A percentile compares a stretch with the other conserved stretches of the same genome.
Conservation (phyloP, 352 stramenopile species). For the Globisporangium echinulatum region DNA sequence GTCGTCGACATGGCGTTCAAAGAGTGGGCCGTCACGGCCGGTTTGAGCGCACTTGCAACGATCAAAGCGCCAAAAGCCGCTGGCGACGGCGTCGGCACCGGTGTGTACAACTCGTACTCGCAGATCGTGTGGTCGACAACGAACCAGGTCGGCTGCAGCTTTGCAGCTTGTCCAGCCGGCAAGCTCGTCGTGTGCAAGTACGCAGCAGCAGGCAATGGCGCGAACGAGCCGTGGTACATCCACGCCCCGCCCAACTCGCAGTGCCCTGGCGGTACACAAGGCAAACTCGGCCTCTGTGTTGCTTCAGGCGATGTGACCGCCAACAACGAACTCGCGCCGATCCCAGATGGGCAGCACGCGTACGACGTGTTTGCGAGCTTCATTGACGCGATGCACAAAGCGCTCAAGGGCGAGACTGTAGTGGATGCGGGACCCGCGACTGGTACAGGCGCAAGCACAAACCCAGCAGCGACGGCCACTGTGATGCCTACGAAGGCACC, state of each 20-base stretch:
- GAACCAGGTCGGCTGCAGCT: constrained; percentile 56
- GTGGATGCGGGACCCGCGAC: constrained; percentile 15
- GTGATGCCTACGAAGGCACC: neutral
- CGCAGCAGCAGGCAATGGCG: constrained; percentile 44
- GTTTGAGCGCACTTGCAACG: constrained; percentile 34
- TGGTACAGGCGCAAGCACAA: constrained; percentile 8
- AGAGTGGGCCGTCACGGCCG: constrained; percentile 53
- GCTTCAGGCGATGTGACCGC: constrained; percentile 30
- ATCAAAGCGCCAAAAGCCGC: constrained; percentile 32
- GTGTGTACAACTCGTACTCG: constrained; percentile 71
- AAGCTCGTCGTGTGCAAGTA: constrained; percentile 61
- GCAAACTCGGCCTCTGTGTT: constrained; percentile 39
- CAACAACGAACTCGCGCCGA: constrained; percentile 45
- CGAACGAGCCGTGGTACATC: constrained; percentile 47
- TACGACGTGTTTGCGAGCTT: constrained; percentile 60
- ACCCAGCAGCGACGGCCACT: constrained; percentile 5
- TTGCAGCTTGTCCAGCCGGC: constrained; percentile 28
- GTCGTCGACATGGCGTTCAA: constrained; percentile 51
- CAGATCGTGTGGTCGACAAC: constrained; percentile 65
- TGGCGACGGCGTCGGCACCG: constrained; percentile 41
- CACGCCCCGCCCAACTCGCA: constrained; percentile 37
- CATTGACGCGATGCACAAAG: constrained; percentile 43
- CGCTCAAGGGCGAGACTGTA: constrained; percentile 26
- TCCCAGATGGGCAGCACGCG: constrained; percentile 42
- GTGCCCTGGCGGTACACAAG: constrained; percentile 44